A percentile compares a stretch with the other conserved stretches of the same genome.
Conservation (phyloP, 2,329 filamentous ascomycete species). For the Ceratocystis ficicola region DNA sequence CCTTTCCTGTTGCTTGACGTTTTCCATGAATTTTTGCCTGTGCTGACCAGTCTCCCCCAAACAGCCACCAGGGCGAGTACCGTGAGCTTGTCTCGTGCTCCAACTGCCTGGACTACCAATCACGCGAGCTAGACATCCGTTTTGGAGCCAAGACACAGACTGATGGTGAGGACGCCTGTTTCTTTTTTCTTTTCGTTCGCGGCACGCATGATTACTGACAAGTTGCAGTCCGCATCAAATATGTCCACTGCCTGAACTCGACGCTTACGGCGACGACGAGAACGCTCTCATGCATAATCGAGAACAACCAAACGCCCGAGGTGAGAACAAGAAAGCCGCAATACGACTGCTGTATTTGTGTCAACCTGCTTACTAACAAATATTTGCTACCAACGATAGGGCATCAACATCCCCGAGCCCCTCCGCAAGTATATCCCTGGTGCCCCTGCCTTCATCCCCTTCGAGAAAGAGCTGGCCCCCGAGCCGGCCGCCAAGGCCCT, state of each 20-base stretch:
- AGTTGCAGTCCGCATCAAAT: constrained; percentile 54
- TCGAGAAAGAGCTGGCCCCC: constrained; percentile 72
- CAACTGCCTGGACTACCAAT: constrained; percentile 97
- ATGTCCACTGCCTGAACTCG: constrained; percentile 85
- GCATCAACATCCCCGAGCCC: constrained; percentile 67
- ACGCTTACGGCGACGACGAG: constrained; percentile 84
- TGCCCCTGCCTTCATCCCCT: constrained; percentile 78
- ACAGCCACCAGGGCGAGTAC: constrained; percentile 67
- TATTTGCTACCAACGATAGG: constrained; percentile 37
- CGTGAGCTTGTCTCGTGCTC: constrained; percentile 96
- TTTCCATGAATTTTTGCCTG: neutral
- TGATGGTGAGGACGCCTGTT: constrained; percentile 41
- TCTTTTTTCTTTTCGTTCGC: neutral
- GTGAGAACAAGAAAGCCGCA: constrained; percentile 30
- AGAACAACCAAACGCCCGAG: constrained; percentile 91
- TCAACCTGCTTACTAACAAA: constrained; percentile 11
- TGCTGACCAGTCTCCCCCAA: neutral
- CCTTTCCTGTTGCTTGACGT: neutral
- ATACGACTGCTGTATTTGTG: neutral
- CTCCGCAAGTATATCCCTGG: constrained; percentile 85
- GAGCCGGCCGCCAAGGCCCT: constrained; percentile 35
- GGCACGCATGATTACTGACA: neutral
- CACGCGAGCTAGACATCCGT: constrained; percentile 81
- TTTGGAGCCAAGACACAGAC: constrained; percentile 80
- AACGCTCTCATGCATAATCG: constrained; percentile 84